Conservation (phyloP, 352 stramenopile genomes). For the Pilasporangium apinafurcum region DNA sequence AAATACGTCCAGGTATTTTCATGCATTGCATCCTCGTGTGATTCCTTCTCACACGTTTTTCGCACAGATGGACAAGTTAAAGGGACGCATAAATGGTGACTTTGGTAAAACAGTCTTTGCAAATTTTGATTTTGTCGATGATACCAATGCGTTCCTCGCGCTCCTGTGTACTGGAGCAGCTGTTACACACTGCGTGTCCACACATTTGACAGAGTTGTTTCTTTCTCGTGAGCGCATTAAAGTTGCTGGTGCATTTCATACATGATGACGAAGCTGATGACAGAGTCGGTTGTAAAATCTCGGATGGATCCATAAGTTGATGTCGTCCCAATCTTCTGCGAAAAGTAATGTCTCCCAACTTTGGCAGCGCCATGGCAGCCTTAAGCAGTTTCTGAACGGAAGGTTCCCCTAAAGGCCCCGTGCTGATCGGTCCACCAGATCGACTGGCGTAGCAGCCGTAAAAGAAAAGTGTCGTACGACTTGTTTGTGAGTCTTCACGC, state of each 20-base stretch:
- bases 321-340: constrained; percentile 9
- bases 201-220: constrained; percentile 30
- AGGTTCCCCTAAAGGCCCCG: background rate
- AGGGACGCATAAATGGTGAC: constrained; percentile 22
- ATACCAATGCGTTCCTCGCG: constrained; percentile 31
- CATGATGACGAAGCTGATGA: constrained; percentile 5
- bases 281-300: background rate
- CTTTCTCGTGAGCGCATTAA: constrained; percentile 8
- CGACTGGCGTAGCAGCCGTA: too few relatives aligned
- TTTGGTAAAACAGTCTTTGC: constrained; percentile 27
- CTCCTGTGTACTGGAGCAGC: constrained; percentile 28
- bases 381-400: constrained; percentile 7
- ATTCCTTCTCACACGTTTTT: too few relatives aligned
- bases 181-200: constrained; percentile 21
- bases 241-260: background rate
- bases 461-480: constrained; percentile 13
- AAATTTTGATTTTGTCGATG: constrained; percentile 27
- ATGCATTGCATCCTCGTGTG: too few relatives aligned
- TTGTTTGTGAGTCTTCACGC: constrained; percentile 8
- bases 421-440: too few relatives aligned
- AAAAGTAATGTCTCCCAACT: constrained; percentile 10
- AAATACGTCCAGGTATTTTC: too few relatives aligned
- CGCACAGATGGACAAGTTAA: background rate
- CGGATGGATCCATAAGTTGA: constrained; percentile 6
- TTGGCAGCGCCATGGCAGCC: constrained; percentile 3